phyloP scores from a whole-genome alignment of 208 protist species.

The Trypanosoma mega region DNA sequence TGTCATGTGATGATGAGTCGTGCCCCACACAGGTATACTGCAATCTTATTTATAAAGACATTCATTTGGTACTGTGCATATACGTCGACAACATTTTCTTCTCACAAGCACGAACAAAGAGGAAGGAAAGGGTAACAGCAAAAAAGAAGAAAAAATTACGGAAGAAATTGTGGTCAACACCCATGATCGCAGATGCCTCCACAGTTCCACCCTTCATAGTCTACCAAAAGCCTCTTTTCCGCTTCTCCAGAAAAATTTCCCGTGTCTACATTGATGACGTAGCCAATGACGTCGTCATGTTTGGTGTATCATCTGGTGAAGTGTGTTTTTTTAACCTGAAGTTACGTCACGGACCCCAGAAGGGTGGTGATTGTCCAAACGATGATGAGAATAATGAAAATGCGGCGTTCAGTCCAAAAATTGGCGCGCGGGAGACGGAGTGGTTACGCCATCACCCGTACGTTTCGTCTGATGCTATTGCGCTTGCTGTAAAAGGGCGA shows the following conservation, averaged over 20 bases:
- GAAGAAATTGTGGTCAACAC: neutral
- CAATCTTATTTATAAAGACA: too few relatives aligned
- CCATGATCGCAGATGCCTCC: conserved; percentile 21
- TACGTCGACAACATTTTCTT: too few relatives aligned
- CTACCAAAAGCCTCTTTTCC: conserved; percentile 33
- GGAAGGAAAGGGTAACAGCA: too few relatives aligned
- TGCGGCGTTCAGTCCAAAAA: neutral
- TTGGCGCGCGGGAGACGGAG: neutral
- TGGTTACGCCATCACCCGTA: conserved; percentile 9
- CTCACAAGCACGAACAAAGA: too few relatives aligned
- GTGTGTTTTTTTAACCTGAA: conserved; percentile 31
- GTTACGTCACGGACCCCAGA: neutral
- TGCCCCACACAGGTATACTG: too few relatives aligned
- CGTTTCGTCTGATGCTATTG: conserved; percentile 8
- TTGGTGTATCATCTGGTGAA: conserved; percentile 19
- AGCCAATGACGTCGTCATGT: conserved; percentile 48
- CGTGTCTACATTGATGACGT: conserved; percentile 55
- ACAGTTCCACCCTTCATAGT: conserved; percentile 33
- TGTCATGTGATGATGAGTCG: too few relatives aligned
- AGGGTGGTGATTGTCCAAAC: neutral
- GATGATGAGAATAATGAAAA: neutral
- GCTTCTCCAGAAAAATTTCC: conserved; percentile 15
- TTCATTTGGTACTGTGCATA: too few relatives aligned
- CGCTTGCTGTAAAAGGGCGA: conserved; percentile 7
- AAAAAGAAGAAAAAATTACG: neutral